These are phyloP conservation scores for Andrographis paniculata DNA, from an alignment of 305 asterid genomes.

Conservation along the genomic window DNA sequence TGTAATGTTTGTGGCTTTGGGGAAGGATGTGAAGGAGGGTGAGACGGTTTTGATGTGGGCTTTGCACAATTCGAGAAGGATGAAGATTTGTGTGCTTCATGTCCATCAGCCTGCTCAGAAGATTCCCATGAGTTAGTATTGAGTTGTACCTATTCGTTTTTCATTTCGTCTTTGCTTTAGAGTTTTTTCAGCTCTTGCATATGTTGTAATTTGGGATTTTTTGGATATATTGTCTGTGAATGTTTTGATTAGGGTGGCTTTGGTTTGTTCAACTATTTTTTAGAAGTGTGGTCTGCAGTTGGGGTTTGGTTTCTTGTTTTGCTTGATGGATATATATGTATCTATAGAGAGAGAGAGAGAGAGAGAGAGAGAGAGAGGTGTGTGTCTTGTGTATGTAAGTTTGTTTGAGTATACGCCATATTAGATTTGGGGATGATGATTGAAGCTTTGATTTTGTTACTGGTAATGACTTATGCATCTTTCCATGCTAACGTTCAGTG, in stretches of 20 bases:
- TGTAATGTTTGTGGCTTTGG: constrained; percentile 59
- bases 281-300: constrained; percentile 1
- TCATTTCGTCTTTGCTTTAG: not conserved
- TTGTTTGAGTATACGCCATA: too few species aligned
- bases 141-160: not conserved
- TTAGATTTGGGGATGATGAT: too few species aligned
- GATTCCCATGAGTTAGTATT: constrained; percentile 55
- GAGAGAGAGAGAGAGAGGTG: too few species aligned
- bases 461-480: too few species aligned
- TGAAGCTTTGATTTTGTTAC: too few species aligned
- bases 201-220: not conserved
- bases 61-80: constrained; percentile 53
- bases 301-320: not conserved
- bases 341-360: too few species aligned
- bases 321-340: too few species aligned
- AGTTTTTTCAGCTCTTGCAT: not conserved
- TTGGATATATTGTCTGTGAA: constrained; percentile 1
- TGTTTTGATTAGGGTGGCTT: not conserved
- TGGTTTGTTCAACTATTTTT: not conserved
- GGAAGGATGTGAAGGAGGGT: constrained; percentile 68
- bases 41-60: constrained; percentile 58
- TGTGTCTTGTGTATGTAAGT: too few species aligned
- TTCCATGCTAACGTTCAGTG: too few species aligned
- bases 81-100: constrained; percentile 50
- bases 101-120: constrained; percentile 80